A percentile compares a stretch with the other conserved stretches of the same genome.
Conservation (phyloP, 345 rosid genomes). For the Raphanus raphanistrum region DNA sequence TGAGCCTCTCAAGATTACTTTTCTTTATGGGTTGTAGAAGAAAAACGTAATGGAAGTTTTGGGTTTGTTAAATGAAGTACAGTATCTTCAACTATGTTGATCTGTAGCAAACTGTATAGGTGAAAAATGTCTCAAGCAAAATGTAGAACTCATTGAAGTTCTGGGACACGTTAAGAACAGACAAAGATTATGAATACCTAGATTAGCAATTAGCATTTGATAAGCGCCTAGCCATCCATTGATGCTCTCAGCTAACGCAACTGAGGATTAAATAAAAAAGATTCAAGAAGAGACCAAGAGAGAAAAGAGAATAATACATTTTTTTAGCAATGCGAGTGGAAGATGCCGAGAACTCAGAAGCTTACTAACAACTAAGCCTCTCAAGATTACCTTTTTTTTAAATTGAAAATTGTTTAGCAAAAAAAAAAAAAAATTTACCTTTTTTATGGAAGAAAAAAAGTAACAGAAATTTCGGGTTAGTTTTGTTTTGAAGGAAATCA, state of each 20-base stretch:
- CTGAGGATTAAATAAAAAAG: too few relatives aligned
- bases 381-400: too few relatives aligned
- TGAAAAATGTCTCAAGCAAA: background rate
- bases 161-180: background rate
- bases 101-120: background rate
- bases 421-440: too few relatives aligned
- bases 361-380: too few relatives aligned
- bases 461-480: background rate
- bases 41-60: background rate
- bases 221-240: too few relatives aligned
- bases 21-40: background rate
- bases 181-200: background rate
- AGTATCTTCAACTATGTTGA: background rate
- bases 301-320: background rate
- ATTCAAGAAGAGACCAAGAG: background rate
- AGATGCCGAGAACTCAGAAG: background rate
- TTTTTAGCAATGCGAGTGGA: background rate
- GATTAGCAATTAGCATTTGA: too few relatives aligned
- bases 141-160: background rate
- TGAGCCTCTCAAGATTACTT: background rate
- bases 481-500: background rate
- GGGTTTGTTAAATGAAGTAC: background rate
- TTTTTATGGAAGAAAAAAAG: background rate
- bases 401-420: too few relatives aligned
- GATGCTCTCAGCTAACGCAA: too few relatives aligned